phyloP scores from a whole-genome alignment of 2,329 filamentous ascomycete species.

The Cladosporium oxysporum region DNA sequence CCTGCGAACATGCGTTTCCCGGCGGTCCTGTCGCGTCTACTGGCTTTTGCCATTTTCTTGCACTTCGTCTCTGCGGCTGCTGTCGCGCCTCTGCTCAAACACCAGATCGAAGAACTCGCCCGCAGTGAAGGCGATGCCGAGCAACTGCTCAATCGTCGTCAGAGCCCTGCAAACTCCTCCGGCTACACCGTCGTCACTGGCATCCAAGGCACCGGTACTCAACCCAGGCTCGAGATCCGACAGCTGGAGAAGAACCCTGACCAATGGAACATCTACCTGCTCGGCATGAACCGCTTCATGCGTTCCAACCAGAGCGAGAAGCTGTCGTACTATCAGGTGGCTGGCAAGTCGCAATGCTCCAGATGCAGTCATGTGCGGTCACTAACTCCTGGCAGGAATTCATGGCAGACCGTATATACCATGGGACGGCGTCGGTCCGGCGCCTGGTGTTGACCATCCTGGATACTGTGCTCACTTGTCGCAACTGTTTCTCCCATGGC shows the following conservation, averaged over 20 bases:
- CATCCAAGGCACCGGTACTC: conserved; percentile 34
- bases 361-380: background rate
- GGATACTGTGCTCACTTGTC: conserved; percentile 80
- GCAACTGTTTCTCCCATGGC: conserved; percentile 78
- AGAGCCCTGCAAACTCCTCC: conserved; percentile 18
- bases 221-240: conserved; percentile 65
- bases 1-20: conserved; percentile 8
- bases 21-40: background rate
- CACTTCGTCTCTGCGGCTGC: background rate
- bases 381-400: conserved; percentile 58
- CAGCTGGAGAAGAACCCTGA: conserved; percentile 64
- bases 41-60: background rate
- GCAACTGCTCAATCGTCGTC: conserved; percentile 23
- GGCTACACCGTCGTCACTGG: conserved; percentile 34
- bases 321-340: conserved; percentile 76
- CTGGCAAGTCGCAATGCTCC: conserved; percentile 56
- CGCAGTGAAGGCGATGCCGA: background rate
- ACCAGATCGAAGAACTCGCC: conserved; percentile 25
- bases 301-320: conserved; percentile 62
- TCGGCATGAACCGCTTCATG: conserved; percentile 73
- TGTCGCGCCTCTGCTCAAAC: conserved; percentile 22
- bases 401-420: conserved; percentile 70
- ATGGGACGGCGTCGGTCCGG: conserved; percentile 56
- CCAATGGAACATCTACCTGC: conserved; percentile 74
- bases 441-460: conserved; percentile 54